Evolutionary conservation across 805 yeast genomes (phyloP).

Genomic region (Jamesozyma jinghongensis): DNA sequence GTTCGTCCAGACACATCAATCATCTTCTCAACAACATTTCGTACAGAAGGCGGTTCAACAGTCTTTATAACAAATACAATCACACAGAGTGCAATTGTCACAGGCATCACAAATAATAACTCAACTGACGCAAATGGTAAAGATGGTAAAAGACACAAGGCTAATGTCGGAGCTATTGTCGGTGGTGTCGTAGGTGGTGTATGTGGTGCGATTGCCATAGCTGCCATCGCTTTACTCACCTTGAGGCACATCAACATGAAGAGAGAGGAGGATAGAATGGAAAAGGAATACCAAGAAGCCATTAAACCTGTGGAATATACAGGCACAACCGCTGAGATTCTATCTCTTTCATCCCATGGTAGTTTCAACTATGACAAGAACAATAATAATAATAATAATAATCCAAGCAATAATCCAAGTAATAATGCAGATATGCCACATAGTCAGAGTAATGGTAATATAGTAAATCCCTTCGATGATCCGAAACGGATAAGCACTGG

Average conservation of each 20-base stretch:
- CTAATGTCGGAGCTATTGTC: constrained; percentile 46
- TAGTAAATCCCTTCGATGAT: constrained; percentile 58
- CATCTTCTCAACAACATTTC: constrained; percentile 17
- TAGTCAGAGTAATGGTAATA: constrained; percentile 17
- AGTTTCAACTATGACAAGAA: constrained; percentile 5
- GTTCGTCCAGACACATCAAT: constrained; percentile 10
- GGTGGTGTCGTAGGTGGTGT: constrained; percentile 56
- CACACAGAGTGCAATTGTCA: constrained; percentile 12
- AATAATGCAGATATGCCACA: background rate
- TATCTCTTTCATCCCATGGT: constrained; percentile 6
- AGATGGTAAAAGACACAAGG: constrained; percentile 5
- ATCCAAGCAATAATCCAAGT: background rate
- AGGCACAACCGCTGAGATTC: constrained; percentile 3
- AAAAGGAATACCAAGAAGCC: constrained; percentile 50
- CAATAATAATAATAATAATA: background rate
- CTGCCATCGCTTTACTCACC: constrained; percentile 32
- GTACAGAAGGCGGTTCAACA: constrained; percentile 27
- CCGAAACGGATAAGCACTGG: constrained; percentile 80
- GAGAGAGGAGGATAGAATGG: constrained; percentile 41
- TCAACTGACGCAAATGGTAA: constrained; percentile 2
- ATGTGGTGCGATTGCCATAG: constrained; percentile 37
- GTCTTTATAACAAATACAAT: constrained; percentile 22
- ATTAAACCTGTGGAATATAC: constrained; percentile 37
- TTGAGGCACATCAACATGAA: constrained; percentile 32
- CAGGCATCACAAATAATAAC: constrained; percentile 6